Base-by-base conservation (phyloP, 2,329 filamentous ascomycete species). In the Hypoxylon sp. region DNA sequence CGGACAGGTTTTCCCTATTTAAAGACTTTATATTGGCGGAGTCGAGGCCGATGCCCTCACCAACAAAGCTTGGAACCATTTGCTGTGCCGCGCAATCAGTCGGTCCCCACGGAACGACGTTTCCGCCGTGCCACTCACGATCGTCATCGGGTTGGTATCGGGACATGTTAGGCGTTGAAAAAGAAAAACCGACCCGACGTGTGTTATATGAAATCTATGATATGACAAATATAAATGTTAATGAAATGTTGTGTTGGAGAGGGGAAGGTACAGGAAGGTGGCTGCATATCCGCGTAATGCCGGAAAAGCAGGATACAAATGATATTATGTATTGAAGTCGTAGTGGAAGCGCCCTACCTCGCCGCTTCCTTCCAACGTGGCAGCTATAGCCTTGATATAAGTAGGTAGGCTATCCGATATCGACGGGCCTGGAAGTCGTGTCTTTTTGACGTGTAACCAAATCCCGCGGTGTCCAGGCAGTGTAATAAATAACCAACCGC, bases 61-160 rank as follows among this genome's bases (percentile, higher is more conserved):
- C 35, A 5, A 62, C 17, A 7, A 32, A 48, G 29, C 19, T 46
- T 5, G 62, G 47, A 27, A 44, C 13, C 13, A 55, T 55, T 24
- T 51, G 57, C 24, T 57, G 59, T 21, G 47, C 46, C 24, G 24
- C 46, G 48, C 15, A 51, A n/a, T 52, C 29, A 17, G 10, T 51
- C 8, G 51, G 17, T 35, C 52, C 48, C 70, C 68, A 70, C 15
- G 70, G 60, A 37, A 54, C 35, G 24, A 58, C 42, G n/a, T 52
- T 65, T 51, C 53, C 59, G 24, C 62, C 59, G 4, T 66, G 39
- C 65, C 65, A 72, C 17, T 24, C 42, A 19, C 32, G 61, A 31
- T 58, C 54, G 52, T 63, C 50, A n/a, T 70, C 47, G 27, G 64
- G 39, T 50, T 42, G 55, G 19, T 65, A 56, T 46, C 32, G 50